Evolutionary conservation across 1,284 basidiomycete species (phyloP).

Genomic region (Cystobasidiaceae sp.): DNA sequence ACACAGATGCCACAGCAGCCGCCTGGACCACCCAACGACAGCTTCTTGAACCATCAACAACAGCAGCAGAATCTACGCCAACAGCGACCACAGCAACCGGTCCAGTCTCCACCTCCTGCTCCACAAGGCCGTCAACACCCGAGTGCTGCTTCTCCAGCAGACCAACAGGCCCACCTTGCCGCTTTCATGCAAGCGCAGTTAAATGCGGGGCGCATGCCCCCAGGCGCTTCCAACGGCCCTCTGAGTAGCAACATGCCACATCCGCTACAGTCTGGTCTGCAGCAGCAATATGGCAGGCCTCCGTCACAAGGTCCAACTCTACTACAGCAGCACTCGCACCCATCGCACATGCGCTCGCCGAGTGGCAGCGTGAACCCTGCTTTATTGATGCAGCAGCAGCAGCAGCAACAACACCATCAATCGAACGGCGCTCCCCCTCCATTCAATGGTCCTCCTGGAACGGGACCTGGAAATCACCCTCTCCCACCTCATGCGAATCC

Average conservation of each 20-base stretch:
- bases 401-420: slow-evolving; percentile 21
- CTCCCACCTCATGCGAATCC: not conserved
- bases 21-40: not conserved
- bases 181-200: not conserved
- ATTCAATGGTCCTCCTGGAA: not conserved
- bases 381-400: not conserved
- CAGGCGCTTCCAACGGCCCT: not conserved
- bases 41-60: not conserved
- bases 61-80: not conserved
- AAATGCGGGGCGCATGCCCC: not conserved
- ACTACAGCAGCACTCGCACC: slow-evolving; percentile 9
- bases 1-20: not conserved
- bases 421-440: not conserved
- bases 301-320: not conserved
- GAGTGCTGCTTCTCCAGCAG: not conserved
- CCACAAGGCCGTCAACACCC: not conserved
- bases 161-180: slow-evolving; percentile 17
- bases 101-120: no score
- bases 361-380: not conserved
- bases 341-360: slow-evolving; percentile 1
- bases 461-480: not conserved
- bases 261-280: no score
- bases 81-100: no score
- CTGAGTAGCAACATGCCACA: not conserved
- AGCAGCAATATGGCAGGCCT: not conserved